Evolutionary conservation across 2,329 filamentous ascomycete species (phyloP), one percentile per base, ranked within the genome.

Genomic region (Clonostachys rosea): DNA sequence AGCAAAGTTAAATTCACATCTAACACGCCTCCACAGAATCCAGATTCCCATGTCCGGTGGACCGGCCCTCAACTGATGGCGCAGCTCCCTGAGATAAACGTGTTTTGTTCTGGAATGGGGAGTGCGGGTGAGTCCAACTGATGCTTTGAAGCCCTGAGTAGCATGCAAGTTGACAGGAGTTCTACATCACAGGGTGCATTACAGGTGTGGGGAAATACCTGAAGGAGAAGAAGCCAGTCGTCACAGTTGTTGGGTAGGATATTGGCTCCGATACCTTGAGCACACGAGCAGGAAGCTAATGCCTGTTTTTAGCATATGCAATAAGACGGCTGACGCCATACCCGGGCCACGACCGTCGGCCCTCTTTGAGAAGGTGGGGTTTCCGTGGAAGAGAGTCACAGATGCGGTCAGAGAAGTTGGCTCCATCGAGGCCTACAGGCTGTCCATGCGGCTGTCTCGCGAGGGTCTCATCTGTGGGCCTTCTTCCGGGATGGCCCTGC

Each of bases 391-490:
- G 49, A 60, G 67, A 8, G 68, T 76, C 1, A 68, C 83, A 2
- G 79, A 84, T 52, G 58, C 63, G 1, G 71, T 82, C 9, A 77
- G 81, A 47, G 70, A 81, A 45, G 77, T 83, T 2, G 72, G 70
- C 3, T 82, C 78, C 0, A 59, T 65, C 6, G 74, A 80, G 36
- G 76, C 80, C 0, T 84, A 73, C 55, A 60, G 65, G 0, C 50
- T 76, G 9, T 83, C 79, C 0, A 56, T 83, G 34, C 64, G 74
- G 13, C 63, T 84, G 2, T 79, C 71, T 17, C 69, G 81, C 2
- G 66, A 82, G 45, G 81, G 81, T 0, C 59, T 84, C 6, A 67
- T 84, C 8, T 80, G 75, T 37, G 81, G 81, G 0, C 81, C 81
- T 0, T 83, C 79, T 0, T 83, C 79, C 1, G 81, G 81, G 0